Evolutionary conservation across 2,329 filamentous ascomycete species (phyloP).

Genomic region (Scorias spongiosa): DNA sequence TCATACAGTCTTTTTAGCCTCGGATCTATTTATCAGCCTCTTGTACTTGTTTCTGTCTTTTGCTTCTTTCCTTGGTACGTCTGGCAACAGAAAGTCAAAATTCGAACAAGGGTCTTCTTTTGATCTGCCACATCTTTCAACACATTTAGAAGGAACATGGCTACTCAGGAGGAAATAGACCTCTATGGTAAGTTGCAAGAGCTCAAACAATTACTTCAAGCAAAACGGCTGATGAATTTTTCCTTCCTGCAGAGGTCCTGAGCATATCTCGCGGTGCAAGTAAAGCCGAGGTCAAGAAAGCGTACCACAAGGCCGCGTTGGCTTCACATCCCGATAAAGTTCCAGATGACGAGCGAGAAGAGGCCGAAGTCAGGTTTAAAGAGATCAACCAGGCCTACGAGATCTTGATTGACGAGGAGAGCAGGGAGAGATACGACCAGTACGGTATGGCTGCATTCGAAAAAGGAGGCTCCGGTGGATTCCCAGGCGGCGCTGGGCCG

Average conservation of each 20-base stretch:
- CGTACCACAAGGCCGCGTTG: slow-evolving; percentile 77
- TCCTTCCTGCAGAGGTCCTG: slow-evolving; percentile 50
- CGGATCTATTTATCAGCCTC: not conserved
- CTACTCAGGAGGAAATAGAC: slow-evolving; percentile 35
- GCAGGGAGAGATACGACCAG: slow-evolving; percentile 78
- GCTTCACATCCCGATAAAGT: slow-evolving; percentile 93
- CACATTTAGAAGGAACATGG: slow-evolving; percentile 6
- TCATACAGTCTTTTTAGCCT: too few species aligned
- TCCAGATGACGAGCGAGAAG: slow-evolving; percentile 65
- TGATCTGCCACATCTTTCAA: too few species aligned
- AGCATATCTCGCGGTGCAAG: slow-evolving; percentile 56
- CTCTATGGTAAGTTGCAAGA: slow-evolving; percentile 34
- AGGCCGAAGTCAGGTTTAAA: slow-evolving; percentile 88
- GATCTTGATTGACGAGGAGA: slow-evolving; percentile 91
- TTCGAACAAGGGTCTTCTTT: too few species aligned
- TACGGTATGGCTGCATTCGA: slow-evolving; percentile 96
- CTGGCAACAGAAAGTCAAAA: not conserved
- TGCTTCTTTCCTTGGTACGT: not conserved
- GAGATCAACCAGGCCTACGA: slow-evolving; percentile 87
- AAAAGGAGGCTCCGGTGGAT: slow-evolving; percentile 46
- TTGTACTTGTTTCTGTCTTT: not conserved
- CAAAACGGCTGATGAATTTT: not conserved
- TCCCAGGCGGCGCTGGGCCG: slow-evolving; percentile 46
- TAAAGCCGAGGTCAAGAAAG: slow-evolving; percentile 80
- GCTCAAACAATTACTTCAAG: too few species aligned